phyloP scores from a whole-genome alignment of 2,329 filamentous ascomycete genomes.

The Beauveria sp. region DNA sequence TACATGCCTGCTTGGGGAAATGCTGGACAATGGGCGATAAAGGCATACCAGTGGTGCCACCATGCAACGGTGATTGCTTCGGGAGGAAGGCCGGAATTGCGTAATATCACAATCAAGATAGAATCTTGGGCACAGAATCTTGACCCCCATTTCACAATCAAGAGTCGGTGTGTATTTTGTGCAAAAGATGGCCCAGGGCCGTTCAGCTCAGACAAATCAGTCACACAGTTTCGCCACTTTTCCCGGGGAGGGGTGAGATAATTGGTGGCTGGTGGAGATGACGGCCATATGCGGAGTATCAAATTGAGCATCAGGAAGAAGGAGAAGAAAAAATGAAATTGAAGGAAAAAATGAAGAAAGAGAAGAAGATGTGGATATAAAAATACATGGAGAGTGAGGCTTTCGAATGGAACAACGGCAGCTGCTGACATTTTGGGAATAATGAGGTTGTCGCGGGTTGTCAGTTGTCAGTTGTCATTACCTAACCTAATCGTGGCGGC shows the following conservation, averaged over 20 bases:
- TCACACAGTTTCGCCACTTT: background rate
- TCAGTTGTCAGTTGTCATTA: conserved; percentile 1
- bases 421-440: background rate
- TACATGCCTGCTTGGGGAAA: background rate
- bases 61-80: background rate
- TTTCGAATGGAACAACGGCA: background rate
- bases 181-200: background rate
- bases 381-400: background rate
- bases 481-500: background rate
- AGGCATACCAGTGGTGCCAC: background rate
- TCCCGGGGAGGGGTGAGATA: background rate
- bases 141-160: background rate
- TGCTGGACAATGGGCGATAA: background rate
- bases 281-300: too few relatives aligned
- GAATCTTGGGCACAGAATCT: background rate
- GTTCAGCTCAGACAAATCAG: background rate
- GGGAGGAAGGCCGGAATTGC: background rate
- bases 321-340: too few relatives aligned
- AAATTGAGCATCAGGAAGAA: too few relatives aligned
- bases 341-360: too few relatives aligned
- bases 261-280: background rate
- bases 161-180: background rate
- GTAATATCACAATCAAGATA: background rate
- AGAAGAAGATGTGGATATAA: background rate
- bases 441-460: too few relatives aligned